Conservation (phyloP, 148 eudicot species). For the Fagopyrum homotropicum region DNA sequence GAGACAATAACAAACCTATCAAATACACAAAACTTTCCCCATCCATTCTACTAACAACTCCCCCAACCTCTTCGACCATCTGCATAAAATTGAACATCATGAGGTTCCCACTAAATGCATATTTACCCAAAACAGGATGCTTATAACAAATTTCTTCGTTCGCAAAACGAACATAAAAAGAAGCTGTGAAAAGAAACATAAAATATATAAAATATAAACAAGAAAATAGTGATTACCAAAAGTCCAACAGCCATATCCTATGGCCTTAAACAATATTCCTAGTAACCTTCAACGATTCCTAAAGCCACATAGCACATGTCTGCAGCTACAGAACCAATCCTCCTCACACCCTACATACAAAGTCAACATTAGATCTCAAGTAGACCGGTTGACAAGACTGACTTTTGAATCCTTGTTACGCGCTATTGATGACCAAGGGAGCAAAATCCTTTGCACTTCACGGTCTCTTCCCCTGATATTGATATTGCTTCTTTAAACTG, state of each 20-base stretch:
- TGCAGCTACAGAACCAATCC: slow-evolving; percentile 97
- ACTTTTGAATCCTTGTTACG: too few relatives aligned
- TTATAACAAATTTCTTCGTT: not conserved
- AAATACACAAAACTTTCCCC: slow-evolving; percentile 75
- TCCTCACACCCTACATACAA: slow-evolving; percentile 76
- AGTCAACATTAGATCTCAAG: slow-evolving; percentile 11
- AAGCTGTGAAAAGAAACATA: not conserved
- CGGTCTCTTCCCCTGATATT: slow-evolving; percentile 46
- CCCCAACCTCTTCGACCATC: slow-evolving; percentile 99
- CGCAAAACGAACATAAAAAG: not conserved
- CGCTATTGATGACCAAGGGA: too few relatives aligned
- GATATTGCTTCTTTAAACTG: slow-evolving; percentile 52
- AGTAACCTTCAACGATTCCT: slow-evolving; percentile 87
- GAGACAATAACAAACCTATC: slow-evolving; percentile 96
- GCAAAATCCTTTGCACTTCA: slow-evolving; percentile 37
- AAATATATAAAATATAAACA: slow-evolving; percentile 3
- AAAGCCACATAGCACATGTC: slow-evolving; percentile 99
- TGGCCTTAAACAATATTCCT: slow-evolving; percentile 97
- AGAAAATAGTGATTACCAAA: slow-evolving; percentile 49
- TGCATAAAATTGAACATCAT: slow-evolving; percentile 21
- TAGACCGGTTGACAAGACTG: too few relatives aligned
- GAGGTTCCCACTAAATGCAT: not conserved
- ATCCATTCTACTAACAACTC: slow-evolving; percentile 86
- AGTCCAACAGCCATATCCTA: slow-evolving; percentile 99
- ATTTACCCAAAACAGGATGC: not conserved